Conservation (phyloP, 1,284 basidiomycete species). For the Inonotus hispidus region DNA sequence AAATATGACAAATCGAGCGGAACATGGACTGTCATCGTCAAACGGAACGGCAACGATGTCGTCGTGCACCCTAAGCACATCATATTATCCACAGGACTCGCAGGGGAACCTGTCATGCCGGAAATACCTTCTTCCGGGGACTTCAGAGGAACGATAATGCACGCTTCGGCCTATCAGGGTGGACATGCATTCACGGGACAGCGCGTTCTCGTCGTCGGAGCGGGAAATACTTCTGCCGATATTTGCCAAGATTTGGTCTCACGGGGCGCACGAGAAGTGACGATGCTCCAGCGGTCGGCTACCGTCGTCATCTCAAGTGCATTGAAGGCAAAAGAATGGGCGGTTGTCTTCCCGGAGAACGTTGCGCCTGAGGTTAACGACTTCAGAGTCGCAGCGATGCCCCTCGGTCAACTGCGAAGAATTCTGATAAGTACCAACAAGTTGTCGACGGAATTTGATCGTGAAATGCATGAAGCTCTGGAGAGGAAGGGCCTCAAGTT, state of each 20-base stretch:
- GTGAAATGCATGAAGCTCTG: slow-evolving; percentile 33
- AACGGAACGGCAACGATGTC: slow-evolving; percentile 25
- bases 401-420: slow-evolving; percentile 33
- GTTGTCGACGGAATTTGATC: slow-evolving; percentile 26
- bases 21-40: slow-evolving; percentile 31
- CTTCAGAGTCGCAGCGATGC: slow-evolving; percentile 36
- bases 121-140: slow-evolving; percentile 23
- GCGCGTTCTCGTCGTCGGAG: slow-evolving; percentile 34
- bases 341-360: slow-evolving; percentile 35
- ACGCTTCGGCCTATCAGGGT: slow-evolving; percentile 29
- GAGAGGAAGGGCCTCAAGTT: slow-evolving; percentile 35
- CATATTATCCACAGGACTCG: slow-evolving; percentile 32
- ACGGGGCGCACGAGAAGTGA: slow-evolving; percentile 30
- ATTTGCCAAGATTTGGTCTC: slow-evolving; percentile 34
- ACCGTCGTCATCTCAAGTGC: slow-evolving; percentile 29
- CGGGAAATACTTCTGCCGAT: slow-evolving; percentile 35
- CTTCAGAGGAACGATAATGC: slow-evolving; percentile 30
- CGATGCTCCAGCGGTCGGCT: slow-evolving; percentile 36
- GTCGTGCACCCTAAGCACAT: slow-evolving; percentile 32
- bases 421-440: slow-evolving; percentile 29
- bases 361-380: slow-evolving; percentile 40
- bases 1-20: slow-evolving; percentile 26
- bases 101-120: slow-evolving; percentile 32
- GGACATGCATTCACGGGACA: slow-evolving; percentile 29
- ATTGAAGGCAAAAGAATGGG: slow-evolving; percentile 30